Evolutionary conservation across 805 yeast genomes (phyloP), one percentile per base, ranked within the genome.

Genomic region (Candida ortonii): DNA sequence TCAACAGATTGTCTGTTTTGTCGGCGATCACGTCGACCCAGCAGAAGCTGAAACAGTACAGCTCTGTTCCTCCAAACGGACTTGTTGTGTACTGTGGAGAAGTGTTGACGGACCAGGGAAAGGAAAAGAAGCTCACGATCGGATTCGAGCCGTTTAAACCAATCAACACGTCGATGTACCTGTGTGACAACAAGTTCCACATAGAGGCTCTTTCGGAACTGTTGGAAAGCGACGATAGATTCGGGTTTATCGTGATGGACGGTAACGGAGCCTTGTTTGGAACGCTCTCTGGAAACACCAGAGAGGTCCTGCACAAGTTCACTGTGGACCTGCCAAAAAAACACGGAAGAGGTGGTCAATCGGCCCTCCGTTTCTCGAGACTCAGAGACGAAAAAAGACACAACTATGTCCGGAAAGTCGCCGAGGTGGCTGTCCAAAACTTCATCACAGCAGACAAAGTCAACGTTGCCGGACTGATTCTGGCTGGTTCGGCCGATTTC

Each of bases 301-400:
- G 98, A 71, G 96, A 93, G 44, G 86, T 93, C 28, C 71, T 93
- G 57, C 96, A 90, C 66, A 93, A 93, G 66, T 93, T 93, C 67
- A 84, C 88, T 2, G 99, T 93, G 37, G 99, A 93, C 65, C 73
- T 93, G 54, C 99, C 99, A 54, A 93, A 93, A 73, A 93, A 93
- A 86, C 98, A 93, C 73, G 98, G 98, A 57, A 84, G 98, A 76
- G 98, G 98, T 84, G 98, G 98, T 83, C 98, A 93, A 71, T 93
- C 99, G 44, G 98, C 99, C 28, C 62, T 93, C 52, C 97, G 99
- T 86, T 93, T 93, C 73, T 82, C 97, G 16, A 89, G 99, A 75
- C 75, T 93, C 64, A 84, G 99, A 76, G 98, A 93, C 53, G 98
- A 93, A 68, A 93, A 93, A 65, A 87, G 99, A 72, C 99, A 93